Evolutionary conservation across 2,329 filamentous ascomycete species (phyloP), one percentile per base, ranked within the genome.

Genomic region (Aspergillus sp.): DNA sequence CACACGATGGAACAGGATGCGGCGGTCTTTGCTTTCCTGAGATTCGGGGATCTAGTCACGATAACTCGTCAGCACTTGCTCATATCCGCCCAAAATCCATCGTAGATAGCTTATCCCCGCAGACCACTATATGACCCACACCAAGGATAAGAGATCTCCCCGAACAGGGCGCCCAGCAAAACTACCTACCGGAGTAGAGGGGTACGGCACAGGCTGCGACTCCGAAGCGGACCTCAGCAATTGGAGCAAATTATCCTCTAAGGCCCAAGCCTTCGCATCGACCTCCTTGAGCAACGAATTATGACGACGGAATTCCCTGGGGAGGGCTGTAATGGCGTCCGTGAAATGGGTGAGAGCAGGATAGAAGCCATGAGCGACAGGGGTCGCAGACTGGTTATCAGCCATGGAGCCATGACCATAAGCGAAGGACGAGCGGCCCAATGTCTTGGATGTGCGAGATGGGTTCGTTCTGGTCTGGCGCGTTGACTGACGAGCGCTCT

Each of bases 271-370:
- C 80, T 99, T 99, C 64, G 94, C 94, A 80, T 99, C 95, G 51
- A 98, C 95, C 79, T 99, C 95, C 76, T 97, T 97, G 68, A 99
- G 83, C 59, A 98, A 85, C 36, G 94, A 97, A 70, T 96, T 96
- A 77, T 99, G 94, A 73, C 92, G 89, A 68, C 96, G 92, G 54
- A 97, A 91, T 79, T 99, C 95, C 75, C 93, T 93, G 4, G 95
- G 95, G 25, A 99, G 86, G 41, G 94, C 93, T 54, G 92, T 89
- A 73, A 98, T 92, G 64, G 92, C 89, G 76, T 98, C 93, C 64
- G 94, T 91, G 75, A 99, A 98, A 73, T 88, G 87, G 42, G 85
- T 85, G 64, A 90, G 83, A 23, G 86, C 87, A 61, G 88, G 87
- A 68, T 86, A 88, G 76, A 90, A 87, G 41, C 79, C 80, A 54